Base-by-base conservation (phyloP, 2,329 filamentous ascomycete species). In the Colletotrichum siamense region DNA sequence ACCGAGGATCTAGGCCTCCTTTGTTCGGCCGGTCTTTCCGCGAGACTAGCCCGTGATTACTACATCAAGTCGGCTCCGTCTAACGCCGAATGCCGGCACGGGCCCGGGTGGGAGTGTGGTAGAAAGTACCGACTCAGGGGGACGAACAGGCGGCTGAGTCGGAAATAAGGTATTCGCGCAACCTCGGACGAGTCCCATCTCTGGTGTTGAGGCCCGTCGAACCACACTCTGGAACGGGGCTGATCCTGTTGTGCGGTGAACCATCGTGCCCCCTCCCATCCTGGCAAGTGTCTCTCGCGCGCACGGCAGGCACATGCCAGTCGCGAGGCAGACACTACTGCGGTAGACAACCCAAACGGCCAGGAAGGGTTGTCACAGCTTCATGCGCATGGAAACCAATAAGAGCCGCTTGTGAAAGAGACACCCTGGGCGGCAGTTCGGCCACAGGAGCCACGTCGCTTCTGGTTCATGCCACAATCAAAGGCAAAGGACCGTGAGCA, bases 141-240 rank as follows among this genome's bases (percentile, higher is more conserved):
- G 49, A 32, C 30, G 55, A 70, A 70, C 68, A 16, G 63, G 44
- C 28, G 64, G 39, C 67, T 65, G 72, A 59, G 49, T 69, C 64
- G 70, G 74, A 74, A 74, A 73, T 69, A 73, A 76, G 70, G 70
- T 76, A 65, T 28, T 44, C 36, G 59, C 74, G 52, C 22, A 36
- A 73, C 32, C 28, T 76, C 74, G 74, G 74, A 76, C 59, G 74
- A 76, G 26, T 73, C 69, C 73, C 63, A 76, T 73, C 36, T 64
- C 13, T 63, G 22, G 26, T 39, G 49, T 34, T 36, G 67, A 44
- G 26, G n/a, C 8, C 52, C 36, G n/a, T 69, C 61, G 74, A 74
- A 66, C 71, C 59, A 69, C 28, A 22, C 28, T 26, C 34, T 22
- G 24, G 18, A 69, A 57, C 70, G 26, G 64, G 74, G 70, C 28